Conservation (phyloP, 164 flowering plant species). For the Vitis rupestris region DNA sequence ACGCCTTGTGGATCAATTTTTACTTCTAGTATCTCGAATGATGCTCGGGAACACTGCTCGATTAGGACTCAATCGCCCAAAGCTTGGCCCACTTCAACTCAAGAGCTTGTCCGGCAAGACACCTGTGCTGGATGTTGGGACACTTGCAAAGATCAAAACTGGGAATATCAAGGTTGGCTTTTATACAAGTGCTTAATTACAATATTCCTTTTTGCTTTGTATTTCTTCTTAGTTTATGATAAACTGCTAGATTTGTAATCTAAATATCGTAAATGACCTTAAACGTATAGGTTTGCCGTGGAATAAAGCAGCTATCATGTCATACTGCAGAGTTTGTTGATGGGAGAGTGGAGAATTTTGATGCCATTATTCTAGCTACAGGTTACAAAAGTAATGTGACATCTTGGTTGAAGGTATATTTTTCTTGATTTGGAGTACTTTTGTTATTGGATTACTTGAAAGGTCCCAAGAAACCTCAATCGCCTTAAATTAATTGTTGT, state of each 20-base stretch:
- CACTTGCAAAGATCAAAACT: slow-evolving; percentile 70
- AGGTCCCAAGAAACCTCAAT: no score
- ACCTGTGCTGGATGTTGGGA: slow-evolving; percentile 88
- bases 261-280: background rate
- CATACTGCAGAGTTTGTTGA: slow-evolving; percentile 56
- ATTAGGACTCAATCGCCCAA: slow-evolving; percentile 65
- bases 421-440: background rate
- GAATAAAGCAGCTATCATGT: slow-evolving; percentile 39
- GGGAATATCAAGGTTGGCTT: slow-evolving; percentile 70
- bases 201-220: background rate
- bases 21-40: slow-evolving; percentile 50
- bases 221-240: background rate
- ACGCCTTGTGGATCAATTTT: slow-evolving; percentile 65
- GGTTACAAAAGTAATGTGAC: slow-evolving; percentile 88
- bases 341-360: slow-evolving; percentile 61
- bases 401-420: slow-evolving; percentile 74
- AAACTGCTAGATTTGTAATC: no score
- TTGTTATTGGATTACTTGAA: no score
- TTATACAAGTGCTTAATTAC: background rate
- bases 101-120: slow-evolving; percentile 80
- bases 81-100: slow-evolving; percentile 74
- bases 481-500: background rate
- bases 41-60: slow-evolving; percentile 68
- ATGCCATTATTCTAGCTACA: slow-evolving; percentile 77
- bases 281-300: slow-evolving; percentile 49